Conservation (phyloP, 495 filamentous ascomycete species). For the Elaphomyces granulatus region DNA sequence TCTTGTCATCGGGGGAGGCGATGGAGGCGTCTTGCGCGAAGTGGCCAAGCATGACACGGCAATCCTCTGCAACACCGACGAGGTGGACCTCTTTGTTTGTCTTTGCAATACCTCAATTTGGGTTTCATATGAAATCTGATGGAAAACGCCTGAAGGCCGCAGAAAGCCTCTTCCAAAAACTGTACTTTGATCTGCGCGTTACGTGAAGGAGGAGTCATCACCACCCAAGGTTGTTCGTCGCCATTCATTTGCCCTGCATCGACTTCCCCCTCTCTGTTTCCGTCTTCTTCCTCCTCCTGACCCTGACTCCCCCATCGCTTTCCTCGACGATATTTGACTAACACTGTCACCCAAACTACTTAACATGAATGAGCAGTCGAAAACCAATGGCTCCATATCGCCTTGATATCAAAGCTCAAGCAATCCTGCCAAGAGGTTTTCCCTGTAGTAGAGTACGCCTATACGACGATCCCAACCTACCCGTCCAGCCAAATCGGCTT, state of each 20-base stretch:
- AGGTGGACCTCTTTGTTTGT: too few species aligned
- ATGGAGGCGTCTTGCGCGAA: constrained; percentile 93
- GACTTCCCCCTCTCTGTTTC: constrained; percentile 4
- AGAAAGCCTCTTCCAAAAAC: constrained; percentile 93
- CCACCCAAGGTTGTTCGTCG: constrained; percentile 99
- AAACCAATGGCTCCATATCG: constrained; percentile 97
- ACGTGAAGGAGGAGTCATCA: constrained; percentile 92
- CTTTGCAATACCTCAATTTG: too few species aligned
- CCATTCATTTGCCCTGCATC: constrained; percentile 38
- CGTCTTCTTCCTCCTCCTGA: constrained; percentile 7
- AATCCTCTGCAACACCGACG: constrained; percentile 94
- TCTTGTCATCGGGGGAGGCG: constrained; percentile 93
- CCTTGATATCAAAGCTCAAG: constrained; percentile 79
- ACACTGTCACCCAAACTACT: constrained; percentile 27
- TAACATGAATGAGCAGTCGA: constrained; percentile 48
- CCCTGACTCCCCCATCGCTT: constrained; percentile 2
- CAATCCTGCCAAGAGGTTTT: constrained; percentile 96
- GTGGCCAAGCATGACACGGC: constrained; percentile 95
- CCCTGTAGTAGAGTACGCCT: constrained; percentile 94
- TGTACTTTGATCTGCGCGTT: constrained; percentile 93
- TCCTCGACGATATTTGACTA: constrained; percentile 1
- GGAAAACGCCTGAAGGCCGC: constrained; percentile 97
- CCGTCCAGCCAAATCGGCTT: constrained; percentile 98
- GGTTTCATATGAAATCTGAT: too few species aligned
- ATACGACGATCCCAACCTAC: constrained; percentile 99